phyloP scores from a whole-genome alignment of 768 basidiomycete genomes.

The Cyathus striatus region DNA sequence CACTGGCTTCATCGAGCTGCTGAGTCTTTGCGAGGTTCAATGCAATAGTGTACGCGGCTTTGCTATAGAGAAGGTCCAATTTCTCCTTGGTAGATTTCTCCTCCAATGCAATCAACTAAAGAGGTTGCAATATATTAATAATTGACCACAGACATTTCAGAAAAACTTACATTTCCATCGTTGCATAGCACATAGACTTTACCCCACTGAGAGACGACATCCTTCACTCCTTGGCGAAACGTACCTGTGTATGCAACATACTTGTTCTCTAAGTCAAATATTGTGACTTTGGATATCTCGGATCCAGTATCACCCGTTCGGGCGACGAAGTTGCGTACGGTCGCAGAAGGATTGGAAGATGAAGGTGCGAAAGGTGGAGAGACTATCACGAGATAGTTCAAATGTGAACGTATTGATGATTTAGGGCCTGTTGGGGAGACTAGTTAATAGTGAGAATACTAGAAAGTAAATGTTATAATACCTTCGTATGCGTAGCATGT shows the following conservation, averaged over 20 bases:
- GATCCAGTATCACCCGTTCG: slow-evolving; percentile 38
- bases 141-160: slow-evolving; percentile 1
- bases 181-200: slow-evolving; percentile 74
- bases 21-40: slow-evolving; percentile 80
- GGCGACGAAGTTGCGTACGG: slow-evolving; percentile 70
- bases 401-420: slow-evolving; percentile 67
- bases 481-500: slow-evolving; percentile 93
- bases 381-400: slow-evolving; percentile 86
- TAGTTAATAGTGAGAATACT: not conserved
- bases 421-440: slow-evolving; percentile 51
- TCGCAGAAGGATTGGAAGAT: slow-evolving; percentile 61
- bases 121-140: not conserved
- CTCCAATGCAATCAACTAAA: slow-evolving; percentile 57
- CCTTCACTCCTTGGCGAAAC: slow-evolving; percentile 79
- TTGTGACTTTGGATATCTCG: slow-evolving; percentile 74
- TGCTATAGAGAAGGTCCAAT: slow-evolving; percentile 79
- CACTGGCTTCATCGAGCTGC: slow-evolving; percentile 60
- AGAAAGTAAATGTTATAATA: slow-evolving; percentile 16
- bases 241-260: slow-evolving; percentile 79
- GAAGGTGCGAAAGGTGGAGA: slow-evolving; percentile 78
- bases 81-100: slow-evolving; percentile 85
- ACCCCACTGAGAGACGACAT: slow-evolving; percentile 79
- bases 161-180: slow-evolving; percentile 61
- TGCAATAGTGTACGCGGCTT: slow-evolving; percentile 74
- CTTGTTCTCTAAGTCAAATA: slow-evolving; percentile 92